Evolutionary conservation across 1,139 yeast genomes (phyloP), one percentile per base, ranked within the genome.

Genomic region (Pichia sp.): DNA sequence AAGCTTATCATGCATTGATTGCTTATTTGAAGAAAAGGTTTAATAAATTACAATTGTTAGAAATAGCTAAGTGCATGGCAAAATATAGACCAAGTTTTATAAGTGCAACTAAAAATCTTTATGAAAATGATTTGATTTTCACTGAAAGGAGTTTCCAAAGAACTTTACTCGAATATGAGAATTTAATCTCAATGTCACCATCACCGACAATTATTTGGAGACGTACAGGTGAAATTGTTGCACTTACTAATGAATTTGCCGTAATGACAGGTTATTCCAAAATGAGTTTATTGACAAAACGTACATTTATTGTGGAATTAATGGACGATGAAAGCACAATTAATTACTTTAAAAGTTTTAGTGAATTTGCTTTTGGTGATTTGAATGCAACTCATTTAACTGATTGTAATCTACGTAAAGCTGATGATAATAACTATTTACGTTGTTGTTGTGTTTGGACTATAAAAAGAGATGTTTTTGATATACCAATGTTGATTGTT

Each of bases 341-440:
- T 42, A 86, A 84, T 53, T 91, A 91, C 61, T 91, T 91, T 61
- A 81, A 85, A 56, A 69, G 86, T 38, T 89, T 91, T 57, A 78
- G 86, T 55, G 75, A 79, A 41, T 83, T 88, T 45, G 95, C 96
- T 2, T 88, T 86, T 63, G 95, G 95, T 17, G 96, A 89, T 58
- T 82, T 88, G 48, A 71, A 72, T 50, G 74, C 75, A 48, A 68
- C 72, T 10, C 69, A 72, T 42, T 56, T 69, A 38, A 74, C 79
- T 2, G 70, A 69, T 49, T 63, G 77, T 47, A 64, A 63, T 35
- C 61, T 68, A 44, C 59, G 66, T n/a, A 61, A 61, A 40, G 62
- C 64, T 3, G 53, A 53, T 26, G 58, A 59, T 28, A 41, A 52
- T 22, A 58, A 58, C 40, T 71, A 56, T 50, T 65, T 75, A 39